Conservation (phyloP, 495 filamentous ascomycete genomes). For the Chlorociboria aeruginascens region DNA sequence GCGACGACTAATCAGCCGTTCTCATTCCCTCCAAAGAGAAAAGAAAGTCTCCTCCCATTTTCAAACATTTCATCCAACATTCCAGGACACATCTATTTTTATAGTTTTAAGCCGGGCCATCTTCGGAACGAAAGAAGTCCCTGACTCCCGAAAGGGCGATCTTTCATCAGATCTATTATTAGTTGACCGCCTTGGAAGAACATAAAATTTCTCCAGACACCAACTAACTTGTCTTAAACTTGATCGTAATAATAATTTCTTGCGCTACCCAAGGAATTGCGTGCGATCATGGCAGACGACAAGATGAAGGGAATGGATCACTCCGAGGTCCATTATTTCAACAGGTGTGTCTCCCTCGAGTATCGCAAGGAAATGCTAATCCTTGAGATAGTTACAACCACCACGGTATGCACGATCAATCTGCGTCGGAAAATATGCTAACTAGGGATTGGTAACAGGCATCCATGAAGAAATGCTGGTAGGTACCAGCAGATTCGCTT, state of each 20-base stretch:
- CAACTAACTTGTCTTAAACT: not conserved
- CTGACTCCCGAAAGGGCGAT: too few relatives aligned
- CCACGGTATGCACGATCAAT: conserved; percentile 53
- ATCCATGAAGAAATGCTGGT: conserved; percentile 99
- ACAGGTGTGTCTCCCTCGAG: conserved; percentile 50
- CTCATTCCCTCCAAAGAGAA: too few relatives aligned
- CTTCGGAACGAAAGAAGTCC: not conserved
- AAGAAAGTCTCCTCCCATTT: not conserved
- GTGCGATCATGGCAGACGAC: conserved; percentile 25
- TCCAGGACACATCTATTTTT: too few relatives aligned
- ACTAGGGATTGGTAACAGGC: conserved; percentile 36
- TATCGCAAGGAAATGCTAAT: conserved; percentile 18
- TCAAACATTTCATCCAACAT: too few relatives aligned
- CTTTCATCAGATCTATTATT: too few relatives aligned
- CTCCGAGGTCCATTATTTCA: conserved; percentile 94
- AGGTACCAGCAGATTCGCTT: conserved; percentile 28
- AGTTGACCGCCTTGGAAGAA: too few relatives aligned
- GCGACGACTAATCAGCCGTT: too few relatives aligned
- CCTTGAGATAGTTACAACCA: conserved; percentile 67
- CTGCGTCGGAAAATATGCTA: conserved; percentile 1
- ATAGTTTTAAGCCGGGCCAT: too few relatives aligned
- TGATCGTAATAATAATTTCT: not conserved
- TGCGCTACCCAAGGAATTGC: not conserved
- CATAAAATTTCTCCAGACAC: not conserved
- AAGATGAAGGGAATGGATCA: conserved; percentile 58